Percentiles rank a stretch among this genome's conserved stretches.
Conservation (phyloP, 2,329 filamentous ascomycete species). For the Neofusicoccum sp. region DNA sequence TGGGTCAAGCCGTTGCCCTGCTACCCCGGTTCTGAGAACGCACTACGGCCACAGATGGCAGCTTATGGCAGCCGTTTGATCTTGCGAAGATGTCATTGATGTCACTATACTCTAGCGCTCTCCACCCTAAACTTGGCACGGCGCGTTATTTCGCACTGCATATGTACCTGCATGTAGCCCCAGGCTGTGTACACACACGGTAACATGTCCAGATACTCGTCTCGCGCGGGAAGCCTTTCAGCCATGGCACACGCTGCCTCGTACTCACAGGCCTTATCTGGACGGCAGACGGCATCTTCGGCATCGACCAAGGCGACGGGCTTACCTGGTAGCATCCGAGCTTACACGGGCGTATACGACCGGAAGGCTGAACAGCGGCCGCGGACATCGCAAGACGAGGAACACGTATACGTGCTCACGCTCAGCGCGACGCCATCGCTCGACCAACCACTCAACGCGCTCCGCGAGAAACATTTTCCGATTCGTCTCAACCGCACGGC, state of each 20-base stretch:
- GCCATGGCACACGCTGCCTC: slow-evolving; percentile 1
- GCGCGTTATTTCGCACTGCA: not conserved
- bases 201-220: not conserved
- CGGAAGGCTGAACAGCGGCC: slow-evolving; percentile 32
- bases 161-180: not conserved
- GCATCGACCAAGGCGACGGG: not conserved
- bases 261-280: slow-evolving; percentile 5
- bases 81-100: slow-evolving; percentile 3
- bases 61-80: not conserved
- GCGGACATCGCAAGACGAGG: slow-evolving; percentile 28
- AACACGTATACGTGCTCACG: slow-evolving; percentile 47
- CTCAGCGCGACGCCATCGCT: slow-evolving; percentile 43
- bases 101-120: not conserved
- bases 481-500: slow-evolving; percentile 45
- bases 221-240: not conserved
- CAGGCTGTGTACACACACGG: not conserved
- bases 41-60: not conserved
- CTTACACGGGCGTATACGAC: not conserved
- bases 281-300: not conserved
- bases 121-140: not conserved
- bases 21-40: not conserved
- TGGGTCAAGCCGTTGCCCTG: not conserved
- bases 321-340: not conserved
- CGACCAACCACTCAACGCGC: slow-evolving; percentile 41
- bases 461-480: slow-evolving; percentile 47